Conservation (phyloP, 768 basidiomycete genomes). For the Auricularia heimuer region DNA sequence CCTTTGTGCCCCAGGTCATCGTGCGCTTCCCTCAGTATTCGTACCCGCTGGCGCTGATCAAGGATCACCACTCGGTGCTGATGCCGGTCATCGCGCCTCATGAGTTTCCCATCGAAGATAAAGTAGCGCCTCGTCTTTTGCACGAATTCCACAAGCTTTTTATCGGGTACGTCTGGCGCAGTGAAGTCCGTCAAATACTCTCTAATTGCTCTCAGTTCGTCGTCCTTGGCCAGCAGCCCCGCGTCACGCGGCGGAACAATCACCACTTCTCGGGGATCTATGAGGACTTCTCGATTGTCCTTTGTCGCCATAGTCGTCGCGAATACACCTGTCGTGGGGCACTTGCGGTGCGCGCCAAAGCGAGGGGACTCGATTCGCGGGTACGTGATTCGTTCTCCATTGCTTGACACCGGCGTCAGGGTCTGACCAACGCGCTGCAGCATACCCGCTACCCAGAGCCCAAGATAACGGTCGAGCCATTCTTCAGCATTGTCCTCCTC, state of each 20-base stretch:
- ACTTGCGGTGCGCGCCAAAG: not conserved
- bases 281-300: not conserved
- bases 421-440: not conserved
- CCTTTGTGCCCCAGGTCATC: constrained; percentile 3
- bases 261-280: not conserved
- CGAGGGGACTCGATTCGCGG: too few relatives aligned
- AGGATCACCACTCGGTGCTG: constrained; percentile 13
- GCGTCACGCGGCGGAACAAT: not conserved
- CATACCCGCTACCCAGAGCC: not conserved
- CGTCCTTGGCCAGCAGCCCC: not conserved
- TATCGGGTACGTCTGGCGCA: constrained; percentile 5
- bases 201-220: constrained; percentile 6
- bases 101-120: constrained; percentile 9
- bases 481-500: constrained; percentile 8
- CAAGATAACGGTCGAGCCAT: constrained; percentile 3
- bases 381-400: not conserved
- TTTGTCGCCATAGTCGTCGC: not conserved
- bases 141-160: constrained; percentile 3
- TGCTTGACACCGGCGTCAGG: not conserved
- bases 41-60: not conserved
- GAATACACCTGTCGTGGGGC: not conserved
- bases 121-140: constrained; percentile 1
- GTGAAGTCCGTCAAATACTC: constrained; percentile 11
- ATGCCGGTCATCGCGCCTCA: constrained; percentile 6
- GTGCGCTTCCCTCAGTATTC: constrained; percentile 2